Evolutionary conservation across 768 basidiomycete genomes (phyloP), one percentile per base, ranked within the genome.

Genomic region (Goffeauzyma gilvescens): DNA sequence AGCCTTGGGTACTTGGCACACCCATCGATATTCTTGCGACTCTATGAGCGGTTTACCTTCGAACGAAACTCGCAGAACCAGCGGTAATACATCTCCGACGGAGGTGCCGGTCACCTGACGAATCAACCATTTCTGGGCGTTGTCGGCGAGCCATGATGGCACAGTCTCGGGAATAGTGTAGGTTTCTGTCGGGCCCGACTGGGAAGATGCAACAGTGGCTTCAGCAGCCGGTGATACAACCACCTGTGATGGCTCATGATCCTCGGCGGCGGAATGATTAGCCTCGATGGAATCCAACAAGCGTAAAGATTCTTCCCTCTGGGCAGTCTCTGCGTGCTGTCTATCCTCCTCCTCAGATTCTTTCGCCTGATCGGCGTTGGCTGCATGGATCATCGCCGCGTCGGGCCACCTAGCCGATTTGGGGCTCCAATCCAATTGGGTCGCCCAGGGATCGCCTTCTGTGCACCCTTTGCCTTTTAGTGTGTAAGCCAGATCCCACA

Each of bases 351-450:
- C 8, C 13, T 21, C 18, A 18, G 13, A 13, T 7, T 13, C 37
- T 13, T 25, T 25, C 34, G 9, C 34, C 14, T 5, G 21, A 9
- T 24, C 38, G 3, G 12, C 22, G 3, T 17, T 21, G 13, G n/a
- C 17, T 17, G 34, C 34, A 36, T 6, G 3, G 18, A 15, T 18
- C 5, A 14, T 33, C n/a, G 5, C 22, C 27, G 37, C 50, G 13
- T 52, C 50, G 22, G 59, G 35, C 63, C 61, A 60, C 35, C 57
- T 38, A 3, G 62, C 59, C 10, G 38, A 48, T 62, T 96, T 95
- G 1, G 83, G 83, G 1, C 82, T 78, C 93, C 93, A 96, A 59
- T 98, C 89, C 44, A 96, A 68, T 60, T 98, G 93, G 37, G 69
- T 72, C 12, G 89, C 63, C 85, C 86, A 93, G 6, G 75, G 75